Conservation (phyloP, 768 basidiomycete species). For the Rhodocollybia butyracea region DNA sequence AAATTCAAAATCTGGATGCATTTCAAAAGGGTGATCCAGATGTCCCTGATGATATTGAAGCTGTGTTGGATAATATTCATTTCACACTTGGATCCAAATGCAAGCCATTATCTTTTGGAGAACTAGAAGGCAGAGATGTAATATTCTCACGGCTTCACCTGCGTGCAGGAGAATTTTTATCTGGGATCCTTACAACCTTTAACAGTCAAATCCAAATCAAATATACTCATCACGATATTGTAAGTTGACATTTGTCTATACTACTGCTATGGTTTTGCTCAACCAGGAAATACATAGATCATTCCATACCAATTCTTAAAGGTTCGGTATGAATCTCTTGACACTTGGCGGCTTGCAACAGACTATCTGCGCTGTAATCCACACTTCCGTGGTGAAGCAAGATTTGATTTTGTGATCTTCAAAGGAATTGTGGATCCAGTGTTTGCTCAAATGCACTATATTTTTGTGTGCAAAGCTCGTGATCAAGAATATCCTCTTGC, state of each 20-base stretch:
- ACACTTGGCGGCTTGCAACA: conserved; percentile 11
- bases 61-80: background rate
- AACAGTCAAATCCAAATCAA: background rate
- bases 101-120: background rate
- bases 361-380: conserved; percentile 16
- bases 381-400: conserved; percentile 7
- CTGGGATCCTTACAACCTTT: background rate
- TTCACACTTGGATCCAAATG: background rate
- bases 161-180: background rate
- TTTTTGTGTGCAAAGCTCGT: conserved; percentile 11
- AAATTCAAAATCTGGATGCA: background rate
- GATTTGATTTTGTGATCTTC: conserved; percentile 16
- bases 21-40: background rate
- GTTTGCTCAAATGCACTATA: conserved; percentile 14
- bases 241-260: background rate
- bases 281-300: background rate
- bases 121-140: background rate
- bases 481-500: background rate
- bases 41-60: background rate
- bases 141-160: background rate
- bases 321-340: conserved; percentile 11
- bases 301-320: conserved; percentile 10
- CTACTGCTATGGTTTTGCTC: no score
- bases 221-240: background rate
- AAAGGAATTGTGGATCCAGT: conserved; percentile 3